Conservation (phyloP, 371 early-diverging fungal species). For the Apophysomyces elegans region DNA sequence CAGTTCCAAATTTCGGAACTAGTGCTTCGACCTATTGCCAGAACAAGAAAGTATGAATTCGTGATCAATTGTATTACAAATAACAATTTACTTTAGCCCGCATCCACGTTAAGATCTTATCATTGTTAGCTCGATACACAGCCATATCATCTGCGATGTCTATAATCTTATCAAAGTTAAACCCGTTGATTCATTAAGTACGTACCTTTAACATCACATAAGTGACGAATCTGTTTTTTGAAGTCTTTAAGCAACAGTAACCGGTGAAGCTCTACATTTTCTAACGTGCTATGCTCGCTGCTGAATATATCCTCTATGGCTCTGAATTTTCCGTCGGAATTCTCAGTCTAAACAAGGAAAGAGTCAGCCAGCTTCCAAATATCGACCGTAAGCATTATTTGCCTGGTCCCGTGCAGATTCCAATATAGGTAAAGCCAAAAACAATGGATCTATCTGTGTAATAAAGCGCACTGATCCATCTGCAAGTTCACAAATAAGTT, state of each 20-base stretch:
- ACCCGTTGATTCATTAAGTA: not conserved
- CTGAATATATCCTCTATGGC: slow-evolving; percentile 31
- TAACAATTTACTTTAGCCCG: slow-evolving; percentile 23
- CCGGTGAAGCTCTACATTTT: slow-evolving; percentile 21
- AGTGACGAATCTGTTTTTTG: slow-evolving; percentile 22
- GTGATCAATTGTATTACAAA: not conserved
- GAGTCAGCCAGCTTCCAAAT: not conserved
- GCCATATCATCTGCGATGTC: slow-evolving; percentile 21
- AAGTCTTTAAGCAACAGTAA: slow-evolving; percentile 19
- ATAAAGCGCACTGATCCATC: slow-evolving; percentile 33
- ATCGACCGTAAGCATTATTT: not conserved
- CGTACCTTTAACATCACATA: slow-evolving; percentile 34
- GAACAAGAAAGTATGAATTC: too few relatives aligned
- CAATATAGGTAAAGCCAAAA: slow-evolving; percentile 30
- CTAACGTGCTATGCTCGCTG: slow-evolving; percentile 18
- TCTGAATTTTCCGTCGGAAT: slow-evolving; percentile 13
- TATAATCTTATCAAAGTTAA: not conserved
- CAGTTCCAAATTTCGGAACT: slow-evolving; percentile 10
- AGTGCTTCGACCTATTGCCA: not conserved
- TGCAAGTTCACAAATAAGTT: slow-evolving; percentile 1
- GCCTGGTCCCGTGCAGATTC: slow-evolving; percentile 5
- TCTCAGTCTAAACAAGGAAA: slow-evolving; percentile 1
- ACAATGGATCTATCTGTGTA: slow-evolving; percentile 29
- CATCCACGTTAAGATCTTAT: slow-evolving; percentile 22
- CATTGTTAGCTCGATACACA: slow-evolving; percentile 28